Evolutionary conservation across 129 eudicot species (phyloP).

Genomic region (Chrysanthemum seticuspe): DNA sequence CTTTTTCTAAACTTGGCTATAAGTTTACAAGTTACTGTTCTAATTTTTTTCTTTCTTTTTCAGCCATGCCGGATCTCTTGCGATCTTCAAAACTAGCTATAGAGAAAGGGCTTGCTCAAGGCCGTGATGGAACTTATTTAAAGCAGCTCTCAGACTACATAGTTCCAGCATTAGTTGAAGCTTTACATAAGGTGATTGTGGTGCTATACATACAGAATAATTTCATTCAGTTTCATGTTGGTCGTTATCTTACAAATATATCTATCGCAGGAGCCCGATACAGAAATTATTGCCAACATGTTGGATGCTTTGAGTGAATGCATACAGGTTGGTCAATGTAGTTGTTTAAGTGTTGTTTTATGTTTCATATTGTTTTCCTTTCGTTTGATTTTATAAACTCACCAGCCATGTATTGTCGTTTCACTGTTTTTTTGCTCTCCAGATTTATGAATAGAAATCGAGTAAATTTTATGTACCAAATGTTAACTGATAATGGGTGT

Average conservation of each 20-base stretch:
- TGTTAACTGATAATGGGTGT: no score
- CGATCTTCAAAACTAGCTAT: constrained; percentile 93
- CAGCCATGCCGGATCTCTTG: constrained; percentile 97
- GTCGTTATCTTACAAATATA: background rate
- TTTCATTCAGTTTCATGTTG: background rate
- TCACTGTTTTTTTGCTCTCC: no score
- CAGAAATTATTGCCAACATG: constrained; percentile 94
- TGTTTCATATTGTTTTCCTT: no score
- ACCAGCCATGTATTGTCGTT: no score
- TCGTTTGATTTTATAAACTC: no score
- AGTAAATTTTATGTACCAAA: no score
- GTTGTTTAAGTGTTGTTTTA: no score
- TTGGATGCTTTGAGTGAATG: constrained; percentile 94
- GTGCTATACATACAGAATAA: background rate
- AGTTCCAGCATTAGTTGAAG: constrained; percentile 92
- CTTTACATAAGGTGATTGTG: constrained; percentile 76
- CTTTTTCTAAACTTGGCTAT: background rate
- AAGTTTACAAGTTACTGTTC: background rate
- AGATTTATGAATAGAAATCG: no score
- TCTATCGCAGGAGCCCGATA: constrained; percentile 89
- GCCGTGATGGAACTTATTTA: constrained; percentile 83
- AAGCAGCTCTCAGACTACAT: constrained; percentile 96
- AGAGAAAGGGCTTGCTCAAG: constrained; percentile 97
- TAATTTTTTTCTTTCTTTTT: background rate
- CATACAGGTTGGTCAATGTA: constrained; percentile 58